These are phyloP conservation scores for Handroanthus guayacan DNA, from an alignment of 257 asterid genomes.

Conservation along the genomic window DNA sequence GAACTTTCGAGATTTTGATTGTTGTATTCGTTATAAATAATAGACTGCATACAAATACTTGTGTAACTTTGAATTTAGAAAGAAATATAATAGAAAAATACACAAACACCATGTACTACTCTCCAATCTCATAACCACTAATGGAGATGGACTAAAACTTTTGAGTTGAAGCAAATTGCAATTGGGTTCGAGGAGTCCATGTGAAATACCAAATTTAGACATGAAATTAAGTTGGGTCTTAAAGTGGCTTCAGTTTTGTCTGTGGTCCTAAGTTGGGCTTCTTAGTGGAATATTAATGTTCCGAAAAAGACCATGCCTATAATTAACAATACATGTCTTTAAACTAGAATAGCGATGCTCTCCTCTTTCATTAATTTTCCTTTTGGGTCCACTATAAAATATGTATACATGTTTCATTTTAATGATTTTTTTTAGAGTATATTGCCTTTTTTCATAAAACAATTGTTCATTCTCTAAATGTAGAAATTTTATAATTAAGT, in stretches of 20 bases:
- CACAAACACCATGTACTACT: too few species aligned
- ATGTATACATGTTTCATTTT: background rate
- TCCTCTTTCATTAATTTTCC: background rate
- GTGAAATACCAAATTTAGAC: constrained; percentile 28
- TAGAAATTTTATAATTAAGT: background rate
- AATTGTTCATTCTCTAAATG: background rate
- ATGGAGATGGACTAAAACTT: background rate
- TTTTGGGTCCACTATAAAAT: constrained; percentile 24
- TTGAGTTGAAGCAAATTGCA: background rate
- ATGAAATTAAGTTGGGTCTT: constrained; percentile 26
- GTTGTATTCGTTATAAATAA: too few species aligned
- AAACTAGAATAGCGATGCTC: background rate
- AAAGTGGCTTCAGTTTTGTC: constrained; percentile 39
- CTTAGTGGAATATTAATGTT: constrained; percentile 30
- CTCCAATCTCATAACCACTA: background rate
- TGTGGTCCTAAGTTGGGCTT: constrained; percentile 44
- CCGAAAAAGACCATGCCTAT: constrained; percentile 37
- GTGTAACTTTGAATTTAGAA: too few species aligned
- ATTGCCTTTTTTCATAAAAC: background rate
- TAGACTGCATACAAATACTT: too few species aligned
- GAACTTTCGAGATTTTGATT: too few species aligned
- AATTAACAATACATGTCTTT: background rate
- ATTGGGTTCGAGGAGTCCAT: background rate
- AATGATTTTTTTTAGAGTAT: background rate
- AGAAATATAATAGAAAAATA: too few species aligned